Evolutionary conservation across 139 green algal genomes (phyloP).

Genomic region (Chlorella sp.): DNA sequence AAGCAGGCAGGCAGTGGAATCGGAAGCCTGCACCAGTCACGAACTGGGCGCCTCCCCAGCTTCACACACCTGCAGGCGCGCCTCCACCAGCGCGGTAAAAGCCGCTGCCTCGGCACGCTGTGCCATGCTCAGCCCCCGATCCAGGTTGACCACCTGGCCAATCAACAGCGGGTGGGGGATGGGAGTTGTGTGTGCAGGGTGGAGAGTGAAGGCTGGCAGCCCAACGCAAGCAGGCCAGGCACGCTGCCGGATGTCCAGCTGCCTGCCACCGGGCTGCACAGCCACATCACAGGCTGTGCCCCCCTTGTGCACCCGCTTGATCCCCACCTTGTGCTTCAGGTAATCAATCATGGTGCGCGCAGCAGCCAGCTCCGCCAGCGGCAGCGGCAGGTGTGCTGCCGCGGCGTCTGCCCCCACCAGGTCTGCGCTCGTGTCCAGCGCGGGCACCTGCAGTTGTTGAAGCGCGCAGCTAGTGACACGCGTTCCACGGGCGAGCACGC

Average conservation of each 20-base stretch:
- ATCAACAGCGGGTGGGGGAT: neutral
- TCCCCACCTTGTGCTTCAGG: slow-evolving; percentile 10
- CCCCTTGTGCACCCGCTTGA: too few species aligned
- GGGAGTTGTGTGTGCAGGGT: neutral
- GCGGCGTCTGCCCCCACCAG: slow-evolving; percentile 9
- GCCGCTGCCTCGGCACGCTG: slow-evolving; percentile 28
- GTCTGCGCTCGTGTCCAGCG: slow-evolving; percentile 32
- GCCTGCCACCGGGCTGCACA: too few species aligned
- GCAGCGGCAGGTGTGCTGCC: neutral
- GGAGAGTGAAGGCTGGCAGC: neutral
- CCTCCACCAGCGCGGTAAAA: slow-evolving; percentile 31
- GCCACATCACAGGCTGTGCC: too few species aligned
- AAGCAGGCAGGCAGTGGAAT: too few species aligned
- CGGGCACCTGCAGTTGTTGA: slow-evolving; percentile 1
- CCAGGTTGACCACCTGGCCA: slow-evolving; percentile 18
- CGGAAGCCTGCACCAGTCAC: too few species aligned
- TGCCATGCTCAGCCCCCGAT: neutral
- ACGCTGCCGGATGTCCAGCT: too few species aligned
- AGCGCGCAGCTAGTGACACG: too few species aligned
- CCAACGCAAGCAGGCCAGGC: too few species aligned
- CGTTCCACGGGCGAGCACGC: too few species aligned
- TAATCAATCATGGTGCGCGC: slow-evolving; percentile 17
- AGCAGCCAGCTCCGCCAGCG: slow-evolving; percentile 15
- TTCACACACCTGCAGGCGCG: neutral
- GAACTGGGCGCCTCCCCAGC: too few species aligned